Conservation (phyloP, 345 rosid genomes). For the Lepidium didymum region DNA sequence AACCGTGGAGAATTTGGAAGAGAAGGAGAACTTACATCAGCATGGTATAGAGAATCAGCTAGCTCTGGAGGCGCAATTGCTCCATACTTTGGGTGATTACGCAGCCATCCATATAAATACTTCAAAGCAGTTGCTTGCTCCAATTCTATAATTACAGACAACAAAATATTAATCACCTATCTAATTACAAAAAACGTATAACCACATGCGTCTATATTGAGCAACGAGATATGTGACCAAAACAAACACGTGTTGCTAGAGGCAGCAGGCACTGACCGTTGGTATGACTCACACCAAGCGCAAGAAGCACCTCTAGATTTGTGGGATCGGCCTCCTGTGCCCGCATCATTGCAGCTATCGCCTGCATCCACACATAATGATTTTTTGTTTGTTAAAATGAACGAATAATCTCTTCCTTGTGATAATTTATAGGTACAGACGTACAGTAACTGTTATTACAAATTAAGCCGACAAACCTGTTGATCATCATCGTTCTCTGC, state of each 20-base stretch:
- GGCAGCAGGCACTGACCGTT: conserved; percentile 57
- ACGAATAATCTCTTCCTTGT: not conserved
- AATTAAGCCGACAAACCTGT: conserved; percentile 50
- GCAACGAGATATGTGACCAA: conserved; percentile 2
- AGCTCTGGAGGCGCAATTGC: conserved; percentile 60
- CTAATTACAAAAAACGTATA: not conserved
- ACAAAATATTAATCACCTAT: conserved; percentile 14
- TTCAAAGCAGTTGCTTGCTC: conserved; percentile 95
- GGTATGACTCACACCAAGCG: conserved; percentile 98
- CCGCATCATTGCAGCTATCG: conserved; percentile 99
- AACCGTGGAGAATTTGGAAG: not conserved
- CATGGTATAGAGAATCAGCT: conserved; percentile 61
- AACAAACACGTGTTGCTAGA: conserved; percentile 4
- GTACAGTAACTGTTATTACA: not conserved
- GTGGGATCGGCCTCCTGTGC: conserved; percentile 95
- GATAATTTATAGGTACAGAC: not conserved
- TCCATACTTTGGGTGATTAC: conserved; percentile 79
- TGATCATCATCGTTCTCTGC: conserved; percentile 99
- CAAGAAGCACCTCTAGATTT: conserved; percentile 97
- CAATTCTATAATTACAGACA: conserved; percentile 51
- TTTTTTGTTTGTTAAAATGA: not conserved
- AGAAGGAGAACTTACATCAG: conserved; percentile 60
- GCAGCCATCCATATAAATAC: conserved; percentile 90
- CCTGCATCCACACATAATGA: conserved; percentile 44
- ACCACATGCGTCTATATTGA: not conserved